Conservation (phyloP, 805 yeast species). For the Candida suzukii region DNA sequence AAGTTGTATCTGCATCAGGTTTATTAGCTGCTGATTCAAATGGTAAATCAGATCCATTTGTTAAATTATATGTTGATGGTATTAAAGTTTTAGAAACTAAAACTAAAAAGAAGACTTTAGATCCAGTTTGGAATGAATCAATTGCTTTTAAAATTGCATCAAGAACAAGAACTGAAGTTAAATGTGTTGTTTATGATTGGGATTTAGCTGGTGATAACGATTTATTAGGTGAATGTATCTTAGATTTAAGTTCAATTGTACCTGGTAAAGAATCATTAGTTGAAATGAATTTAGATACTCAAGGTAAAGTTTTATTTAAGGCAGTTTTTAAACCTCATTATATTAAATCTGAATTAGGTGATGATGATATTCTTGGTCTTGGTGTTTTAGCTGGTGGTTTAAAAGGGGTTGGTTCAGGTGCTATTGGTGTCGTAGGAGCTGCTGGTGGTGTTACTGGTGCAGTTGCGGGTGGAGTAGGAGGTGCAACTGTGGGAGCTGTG, state of each 20-base stretch:
- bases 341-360: slow-evolving; percentile 50
- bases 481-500: slow-evolving; percentile 34
- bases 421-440: slow-evolving; percentile 31
- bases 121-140: slow-evolving; percentile 74
- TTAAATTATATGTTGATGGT: slow-evolving; percentile 46
- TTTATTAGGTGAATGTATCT: slow-evolving; percentile 41
- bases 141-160: slow-evolving; percentile 55
- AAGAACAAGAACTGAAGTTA: slow-evolving; percentile 45
- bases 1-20: slow-evolving; percentile 47
- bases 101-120: slow-evolving; percentile 55
- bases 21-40: slow-evolving; percentile 58
- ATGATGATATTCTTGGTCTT: slow-evolving; percentile 25
- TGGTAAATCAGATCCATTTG: slow-evolving; percentile 74
- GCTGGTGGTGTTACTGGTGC: slow-evolving; percentile 27
- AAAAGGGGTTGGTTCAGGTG: slow-evolving; percentile 25
- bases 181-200: slow-evolving; percentile 62
- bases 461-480: slow-evolving; percentile 29
- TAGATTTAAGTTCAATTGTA: slow-evolving; percentile 45
- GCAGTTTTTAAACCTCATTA: slow-evolving; percentile 60
- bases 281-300: slow-evolving; percentile 49
- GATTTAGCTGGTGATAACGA: slow-evolving; percentile 70
- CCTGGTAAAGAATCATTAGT: slow-evolving; percentile 36
- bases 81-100: slow-evolving; percentile 49
- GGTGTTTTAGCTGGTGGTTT: slow-evolving; percentile 32
- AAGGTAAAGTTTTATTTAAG: slow-evolving; percentile 50